Conservation (phyloP, 1,284 basidiomycete genomes). For the Psilocybe mexicana region DNA sequence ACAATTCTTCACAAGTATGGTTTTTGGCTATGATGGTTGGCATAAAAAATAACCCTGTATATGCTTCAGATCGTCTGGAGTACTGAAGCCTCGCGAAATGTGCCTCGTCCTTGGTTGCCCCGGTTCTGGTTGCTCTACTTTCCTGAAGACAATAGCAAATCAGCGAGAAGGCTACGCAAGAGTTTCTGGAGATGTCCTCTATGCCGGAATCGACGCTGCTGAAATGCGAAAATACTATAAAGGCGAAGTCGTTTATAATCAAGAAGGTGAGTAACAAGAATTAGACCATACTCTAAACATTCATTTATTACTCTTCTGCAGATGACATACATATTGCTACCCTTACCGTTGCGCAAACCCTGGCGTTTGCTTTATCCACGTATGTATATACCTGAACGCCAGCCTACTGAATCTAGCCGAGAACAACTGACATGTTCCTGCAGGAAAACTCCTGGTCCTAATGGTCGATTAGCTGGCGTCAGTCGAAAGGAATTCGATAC, state of each 20-base stretch:
- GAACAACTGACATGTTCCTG: neutral
- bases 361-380: conserved; percentile 68
- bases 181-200: conserved; percentile 68
- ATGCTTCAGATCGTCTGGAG: conserved; percentile 61
- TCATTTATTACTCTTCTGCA: conserved; percentile 21
- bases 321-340: conserved; percentile 81
- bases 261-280: conserved; percentile 52
- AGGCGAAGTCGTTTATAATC: conserved; percentile 87
- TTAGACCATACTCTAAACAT: neutral
- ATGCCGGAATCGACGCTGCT: conserved; percentile 68
- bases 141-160: conserved; percentile 79
- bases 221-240: conserved; percentile 71
- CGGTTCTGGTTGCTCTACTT: conserved; percentile 80
- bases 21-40: conserved; percentile 5
- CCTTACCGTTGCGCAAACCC: conserved; percentile 73
- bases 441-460: conserved; percentile 59
- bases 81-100: conserved; percentile 67
- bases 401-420: conserved; percentile 7
- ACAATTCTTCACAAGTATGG: conserved; percentile 67
- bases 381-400: conserved; percentile 16
- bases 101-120: conserved; percentile 81
- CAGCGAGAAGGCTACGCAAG: conserved; percentile 60
- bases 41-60: neutral
- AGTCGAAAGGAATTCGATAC: conserved; percentile 59
- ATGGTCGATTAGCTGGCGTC: conserved; percentile 69